Evolutionary conservation across 192 early-diverging fungal species (phyloP), one percentile per base, ranked within the genome.

Genomic region (Gaertneriomyces semiglobifer): DNA sequence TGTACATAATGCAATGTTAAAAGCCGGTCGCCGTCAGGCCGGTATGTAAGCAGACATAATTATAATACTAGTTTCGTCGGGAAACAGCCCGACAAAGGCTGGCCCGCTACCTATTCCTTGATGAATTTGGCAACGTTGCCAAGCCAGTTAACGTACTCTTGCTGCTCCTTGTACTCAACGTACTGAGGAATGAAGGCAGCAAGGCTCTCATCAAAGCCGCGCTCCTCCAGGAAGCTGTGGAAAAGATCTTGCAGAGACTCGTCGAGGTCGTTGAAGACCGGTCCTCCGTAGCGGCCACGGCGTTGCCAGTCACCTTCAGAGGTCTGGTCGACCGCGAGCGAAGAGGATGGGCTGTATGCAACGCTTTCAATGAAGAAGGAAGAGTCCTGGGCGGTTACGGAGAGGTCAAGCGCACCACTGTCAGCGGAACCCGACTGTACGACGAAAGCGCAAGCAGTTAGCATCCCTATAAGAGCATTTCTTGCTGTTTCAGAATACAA

Each of bases 121-220:
- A 98, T 84, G 73, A 95, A 95, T 19, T 79, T 76, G 63, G 85
- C 86, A 60, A 96, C 86, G 42, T 86, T 82, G 62, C 88, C 77
- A 41, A 98, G 77, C 95, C 95, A 98, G 66, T 81, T 72, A 11
- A 84, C 70, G 74, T 98, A 98, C 83, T 98, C 95, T 62, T 85
- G 77, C 81, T 95, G 93, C 82, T 98, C 95, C 86, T 96, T 98
- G 81, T 83, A 84, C 80, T 94, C 92, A 63, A 94, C 84, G 78
- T 90, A 98, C 68, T 83, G 84, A 57, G 91, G 87, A 54, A 98
- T 84, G 73, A 96, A 95, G 70, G 86, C 79, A 39, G 92, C 88
- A 45, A 95, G 76, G 3, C 81, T 83, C n/a, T 85, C 81, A 68
- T 93, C 87, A 57, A 98, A 87, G 47, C 90, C 89, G 65, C 93